These are phyloP conservation scores for Penicillium coffeae DNA, from an alignment of 495 filamentous ascomycete genomes.

Conservation along the genomic window DNA sequence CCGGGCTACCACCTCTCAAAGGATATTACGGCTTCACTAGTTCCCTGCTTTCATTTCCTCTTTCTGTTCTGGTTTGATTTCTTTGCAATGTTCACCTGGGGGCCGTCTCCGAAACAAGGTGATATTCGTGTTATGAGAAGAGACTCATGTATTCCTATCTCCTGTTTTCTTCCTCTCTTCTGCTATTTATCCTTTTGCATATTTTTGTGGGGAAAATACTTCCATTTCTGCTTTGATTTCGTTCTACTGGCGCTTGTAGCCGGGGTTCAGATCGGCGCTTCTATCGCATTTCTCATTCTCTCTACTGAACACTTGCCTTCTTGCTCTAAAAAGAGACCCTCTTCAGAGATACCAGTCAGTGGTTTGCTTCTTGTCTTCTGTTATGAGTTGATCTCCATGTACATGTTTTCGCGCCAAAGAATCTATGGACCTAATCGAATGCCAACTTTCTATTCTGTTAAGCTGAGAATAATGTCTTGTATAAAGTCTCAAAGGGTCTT, in stretches of 20 bases:
- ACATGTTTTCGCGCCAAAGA: constrained; percentile 17
- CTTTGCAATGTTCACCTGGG: constrained; percentile 21
- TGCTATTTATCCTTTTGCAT: constrained; percentile 27
- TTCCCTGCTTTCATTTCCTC: constrained; percentile 24
- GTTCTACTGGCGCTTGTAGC: constrained; percentile 22
- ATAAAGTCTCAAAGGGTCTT: no score
- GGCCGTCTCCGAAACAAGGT: constrained; percentile 23
- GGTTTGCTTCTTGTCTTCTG: constrained; percentile 13
- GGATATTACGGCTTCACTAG: constrained; percentile 12
- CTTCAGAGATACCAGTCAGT: constrained; percentile 44
- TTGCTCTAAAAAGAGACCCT: constrained; percentile 43
- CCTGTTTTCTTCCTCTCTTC: constrained; percentile 17
- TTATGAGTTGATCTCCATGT: constrained; percentile 10
- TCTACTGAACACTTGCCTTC: constrained; percentile 19
- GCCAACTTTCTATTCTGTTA: neutral
- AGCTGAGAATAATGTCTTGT: no score
- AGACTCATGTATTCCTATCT: constrained; percentile 33
- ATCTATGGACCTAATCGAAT: constrained; percentile 8
- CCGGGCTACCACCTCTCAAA: neutral
- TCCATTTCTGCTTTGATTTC: constrained; percentile 11
- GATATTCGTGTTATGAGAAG: constrained; percentile 27
- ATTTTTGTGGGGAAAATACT: constrained; percentile 11
- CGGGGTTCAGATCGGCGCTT: constrained; percentile 40
- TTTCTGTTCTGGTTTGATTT: constrained; percentile 17
- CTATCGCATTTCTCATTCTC: constrained; percentile 30